A percentile compares a stretch with the other conserved stretches of the same genome.
phyloP scores from a whole-genome alignment of 345 rosid species.

The Salix arbutifolia region DNA sequence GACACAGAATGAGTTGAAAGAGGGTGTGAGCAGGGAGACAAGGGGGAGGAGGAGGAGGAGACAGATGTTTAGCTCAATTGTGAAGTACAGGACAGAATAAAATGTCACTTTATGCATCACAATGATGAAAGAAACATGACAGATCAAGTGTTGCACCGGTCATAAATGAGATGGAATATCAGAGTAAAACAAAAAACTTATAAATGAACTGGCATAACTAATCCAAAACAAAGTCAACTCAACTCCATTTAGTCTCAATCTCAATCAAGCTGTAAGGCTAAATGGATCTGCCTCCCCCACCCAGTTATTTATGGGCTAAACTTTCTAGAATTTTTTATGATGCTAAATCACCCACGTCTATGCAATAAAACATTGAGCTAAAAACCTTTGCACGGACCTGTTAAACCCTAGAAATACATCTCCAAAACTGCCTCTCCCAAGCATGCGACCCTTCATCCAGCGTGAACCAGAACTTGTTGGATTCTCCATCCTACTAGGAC shows the following conservation, averaged over 20 bases:
- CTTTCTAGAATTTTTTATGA: background rate
- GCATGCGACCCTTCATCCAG: conserved; percentile 70
- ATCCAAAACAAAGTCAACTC: background rate
- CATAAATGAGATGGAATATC: background rate
- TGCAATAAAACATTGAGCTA: background rate
- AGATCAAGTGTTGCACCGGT: background rate
- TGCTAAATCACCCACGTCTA: background rate
- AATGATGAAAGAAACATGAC: background rate
- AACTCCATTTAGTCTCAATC: background rate
- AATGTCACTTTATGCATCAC: background rate
- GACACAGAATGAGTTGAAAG: background rate
- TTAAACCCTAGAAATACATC: conserved; percentile 73
- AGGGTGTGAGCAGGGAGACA: background rate
- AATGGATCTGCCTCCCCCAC: background rate
- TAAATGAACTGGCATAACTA: background rate
- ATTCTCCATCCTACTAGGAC: conserved; percentile 87
- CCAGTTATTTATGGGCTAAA: background rate
- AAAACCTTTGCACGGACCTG: conserved; percentile 33
- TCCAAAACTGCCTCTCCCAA: conserved; percentile 84
- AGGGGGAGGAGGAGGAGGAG: background rate
- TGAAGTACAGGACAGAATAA: background rate
- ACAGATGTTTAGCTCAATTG: background rate
- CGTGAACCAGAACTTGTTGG: conserved; percentile 57
- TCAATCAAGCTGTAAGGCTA: background rate
- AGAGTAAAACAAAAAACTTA: background rate